Conservation (phyloP, 352 stramenopile species). For the Phytophthora multivora region DNA sequence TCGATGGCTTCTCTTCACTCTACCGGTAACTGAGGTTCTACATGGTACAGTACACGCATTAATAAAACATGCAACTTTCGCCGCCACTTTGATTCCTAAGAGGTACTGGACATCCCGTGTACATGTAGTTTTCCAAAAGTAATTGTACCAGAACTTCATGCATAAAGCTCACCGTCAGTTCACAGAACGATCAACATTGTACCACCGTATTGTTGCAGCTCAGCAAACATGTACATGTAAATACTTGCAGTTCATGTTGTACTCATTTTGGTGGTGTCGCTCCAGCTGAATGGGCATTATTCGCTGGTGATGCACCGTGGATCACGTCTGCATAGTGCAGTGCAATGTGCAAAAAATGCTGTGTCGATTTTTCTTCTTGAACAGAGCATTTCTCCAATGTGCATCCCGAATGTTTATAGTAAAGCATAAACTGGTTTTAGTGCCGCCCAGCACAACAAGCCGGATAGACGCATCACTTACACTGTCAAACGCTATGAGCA, state of each 20-base stretch:
- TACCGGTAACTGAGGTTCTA: too few species aligned
- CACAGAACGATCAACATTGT: too few species aligned
- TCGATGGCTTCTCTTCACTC: too few species aligned
- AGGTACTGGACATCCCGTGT: too few species aligned
- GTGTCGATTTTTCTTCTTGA: constrained; percentile 2
- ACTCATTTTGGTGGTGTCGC: background rate
- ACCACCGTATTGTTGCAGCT: too few species aligned
- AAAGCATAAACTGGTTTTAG: constrained; percentile 16
- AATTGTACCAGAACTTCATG: too few species aligned
- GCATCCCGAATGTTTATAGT: background rate
- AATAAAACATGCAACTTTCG: background rate
- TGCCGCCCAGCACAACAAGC: constrained; percentile 16
- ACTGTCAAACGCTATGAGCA: background rate
- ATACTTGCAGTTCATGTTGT: background rate
- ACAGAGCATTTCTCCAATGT: constrained; percentile 12
- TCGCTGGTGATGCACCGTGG: constrained; percentile 2
- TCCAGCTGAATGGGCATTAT: background rate
- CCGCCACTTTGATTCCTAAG: background rate
- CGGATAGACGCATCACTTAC: constrained; percentile 7
- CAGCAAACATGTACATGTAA: too few species aligned
- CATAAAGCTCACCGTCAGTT: too few species aligned
- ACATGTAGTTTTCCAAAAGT: too few species aligned
- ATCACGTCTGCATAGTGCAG: background rate
- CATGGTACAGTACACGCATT: too few species aligned
- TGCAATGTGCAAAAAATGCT: background rate